A percentile compares a stretch with the other conserved stretches of the same genome.
phyloP scores from a whole-genome alignment of 1,139 yeast genomes.

The Yamadazyma triangularis region DNA sequence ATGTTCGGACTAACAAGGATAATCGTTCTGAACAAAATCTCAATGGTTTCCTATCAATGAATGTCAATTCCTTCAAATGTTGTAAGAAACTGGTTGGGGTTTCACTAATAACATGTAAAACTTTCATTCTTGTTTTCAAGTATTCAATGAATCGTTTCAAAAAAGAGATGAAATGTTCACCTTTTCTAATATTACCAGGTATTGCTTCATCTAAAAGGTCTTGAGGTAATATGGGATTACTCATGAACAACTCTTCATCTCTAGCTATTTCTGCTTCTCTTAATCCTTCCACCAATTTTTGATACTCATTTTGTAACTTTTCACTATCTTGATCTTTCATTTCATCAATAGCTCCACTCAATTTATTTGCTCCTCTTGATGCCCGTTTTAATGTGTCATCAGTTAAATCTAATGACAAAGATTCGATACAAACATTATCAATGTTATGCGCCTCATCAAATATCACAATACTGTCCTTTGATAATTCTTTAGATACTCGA shows the following conservation, averaged over 20 bases:
- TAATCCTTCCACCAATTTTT: conserved; percentile 83
- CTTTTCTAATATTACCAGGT: conserved; percentile 95
- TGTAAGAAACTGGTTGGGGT: conserved; percentile 91
- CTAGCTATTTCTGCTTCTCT: conserved; percentile 70
- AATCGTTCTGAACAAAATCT: conserved; percentile 89
- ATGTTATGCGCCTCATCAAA: conserved; percentile 99
- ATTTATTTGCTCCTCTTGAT: conserved; percentile 67
- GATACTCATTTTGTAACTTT: conserved; percentile 84
- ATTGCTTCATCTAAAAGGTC: conserved; percentile 89
- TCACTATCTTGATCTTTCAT: conserved; percentile 80
- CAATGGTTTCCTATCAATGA: conserved; percentile 86
- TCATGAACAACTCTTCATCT: conserved; percentile 78
- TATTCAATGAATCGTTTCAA: conserved; percentile 90
- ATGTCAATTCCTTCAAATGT: conserved; percentile 89
- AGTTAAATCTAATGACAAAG: conserved; percentile 74
- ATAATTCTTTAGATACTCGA: conserved; percentile 84
- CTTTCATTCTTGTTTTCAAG: conserved; percentile 95
- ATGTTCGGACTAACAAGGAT: conserved; percentile 79
- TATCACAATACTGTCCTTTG: conserved; percentile 89
- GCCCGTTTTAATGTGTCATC: conserved; percentile 45
- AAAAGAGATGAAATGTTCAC: conserved; percentile 94
- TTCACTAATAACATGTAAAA: conserved; percentile 91
- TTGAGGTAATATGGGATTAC: conserved; percentile 81
- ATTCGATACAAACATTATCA: conserved; percentile 96
- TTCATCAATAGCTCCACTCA: conserved; percentile 72